A percentile compares a stretch with the other conserved stretches of the same genome.
These are phyloP conservation scores for Lecanicillium sp. DNA, from an alignment of 2,329 filamentous ascomycete genomes.

Conservation along the genomic window DNA sequence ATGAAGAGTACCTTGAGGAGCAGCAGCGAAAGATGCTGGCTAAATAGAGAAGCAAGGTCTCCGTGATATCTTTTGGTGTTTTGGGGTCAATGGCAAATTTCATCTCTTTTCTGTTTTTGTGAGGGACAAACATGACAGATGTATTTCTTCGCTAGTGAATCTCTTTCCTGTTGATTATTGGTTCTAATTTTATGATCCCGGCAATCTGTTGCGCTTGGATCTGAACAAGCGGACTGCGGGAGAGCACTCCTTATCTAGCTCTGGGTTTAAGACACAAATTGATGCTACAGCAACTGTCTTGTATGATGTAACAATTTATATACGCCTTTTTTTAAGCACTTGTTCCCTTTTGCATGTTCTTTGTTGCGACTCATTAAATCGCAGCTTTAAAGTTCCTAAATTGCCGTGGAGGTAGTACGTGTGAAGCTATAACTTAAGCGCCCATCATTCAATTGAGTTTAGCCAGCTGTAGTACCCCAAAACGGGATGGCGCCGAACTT, in stretches of 20 bases:
- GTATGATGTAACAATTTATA: too few species aligned
- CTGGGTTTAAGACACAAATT: conserved; percentile 7
- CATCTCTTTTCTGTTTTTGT: background rate
- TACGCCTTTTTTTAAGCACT: too few species aligned
- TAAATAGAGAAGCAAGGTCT: conserved; percentile 20
- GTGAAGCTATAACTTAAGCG: too few species aligned
- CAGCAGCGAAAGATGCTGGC: conserved; percentile 33
- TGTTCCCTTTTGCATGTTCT: too few species aligned
- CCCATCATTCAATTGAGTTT: too few species aligned
- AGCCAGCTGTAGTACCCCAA: too few species aligned
- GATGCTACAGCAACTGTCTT: conserved; percentile 1
- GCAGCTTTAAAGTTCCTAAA: background rate
- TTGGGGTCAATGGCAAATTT: background rate
- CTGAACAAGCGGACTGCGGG: background rate
- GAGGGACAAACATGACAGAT: too few species aligned
- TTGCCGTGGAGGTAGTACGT: background rate
- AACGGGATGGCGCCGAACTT: too few species aligned
- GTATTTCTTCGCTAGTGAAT: background rate
- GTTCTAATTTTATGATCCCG: too few species aligned
- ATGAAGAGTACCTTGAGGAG: conserved; percentile 68
- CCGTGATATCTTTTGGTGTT: conserved; percentile 1
- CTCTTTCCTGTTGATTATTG: too few species aligned
- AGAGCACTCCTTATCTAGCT: conserved; percentile 6
- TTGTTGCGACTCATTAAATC: background rate
- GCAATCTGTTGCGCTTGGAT: background rate